Percentiles rank a stretch among this genome's conserved stretches.
phyloP scores from a whole-genome alignment of 2,329 filamentous ascomycete genomes.

The Alternaria triticina region DNA sequence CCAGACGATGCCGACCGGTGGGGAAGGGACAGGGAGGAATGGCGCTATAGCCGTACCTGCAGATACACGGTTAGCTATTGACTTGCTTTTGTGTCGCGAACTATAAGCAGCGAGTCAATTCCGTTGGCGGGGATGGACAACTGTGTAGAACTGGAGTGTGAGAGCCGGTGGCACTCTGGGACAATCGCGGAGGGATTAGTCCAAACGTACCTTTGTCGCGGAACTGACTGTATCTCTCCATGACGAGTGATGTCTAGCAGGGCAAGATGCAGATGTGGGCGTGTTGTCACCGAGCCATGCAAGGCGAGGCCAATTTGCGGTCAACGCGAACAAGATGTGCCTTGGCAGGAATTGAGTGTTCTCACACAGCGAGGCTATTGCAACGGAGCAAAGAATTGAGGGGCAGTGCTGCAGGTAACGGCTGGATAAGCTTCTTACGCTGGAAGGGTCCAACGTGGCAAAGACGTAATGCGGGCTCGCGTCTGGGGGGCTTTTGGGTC shows the following conservation, averaged over 20 bases:
- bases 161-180: background rate
- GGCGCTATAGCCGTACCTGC: conserved; percentile 93
- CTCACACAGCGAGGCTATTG: background rate
- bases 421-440: background rate
- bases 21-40: conserved; percentile 82
- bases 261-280: conserved; percentile 1
- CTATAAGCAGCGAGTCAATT: background rate
- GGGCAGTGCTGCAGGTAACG: background rate
- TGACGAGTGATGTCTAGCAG: conserved; percentile 47
- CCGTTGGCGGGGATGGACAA: background rate
- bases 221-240: conserved; percentile 96
- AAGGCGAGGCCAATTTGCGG: conserved; percentile 1
- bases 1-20: conserved; percentile 65
- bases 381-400: background rate
- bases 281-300: conserved; percentile 30
- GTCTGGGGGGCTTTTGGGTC: conserved; percentile 23
- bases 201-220: conserved; percentile 75
- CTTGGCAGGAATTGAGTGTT: background rate
- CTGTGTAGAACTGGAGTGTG: background rate
- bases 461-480: conserved; percentile 7
- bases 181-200: background rate
- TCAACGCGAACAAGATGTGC: conserved; percentile 1
- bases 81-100: background rate
- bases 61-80: conserved; percentile 14
- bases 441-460: conserved; percentile 4